Evolutionary conservation across 345 rosid genomes (phyloP).

Genomic region (Chamaenerion angustifolium): DNA sequence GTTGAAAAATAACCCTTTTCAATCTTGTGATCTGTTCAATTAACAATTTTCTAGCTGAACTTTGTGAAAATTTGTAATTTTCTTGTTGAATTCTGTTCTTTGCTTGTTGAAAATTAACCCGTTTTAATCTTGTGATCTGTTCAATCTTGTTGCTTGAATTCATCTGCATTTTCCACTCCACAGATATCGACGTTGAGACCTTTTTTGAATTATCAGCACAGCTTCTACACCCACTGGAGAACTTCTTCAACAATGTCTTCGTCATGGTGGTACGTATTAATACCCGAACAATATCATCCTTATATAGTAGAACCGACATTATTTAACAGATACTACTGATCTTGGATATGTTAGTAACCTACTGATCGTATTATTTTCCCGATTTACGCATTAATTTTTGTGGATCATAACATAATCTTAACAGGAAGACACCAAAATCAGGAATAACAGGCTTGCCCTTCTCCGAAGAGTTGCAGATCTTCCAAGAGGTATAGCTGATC

Average conservation of each 20-base stretch:
- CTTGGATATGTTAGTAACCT: too few relatives aligned
- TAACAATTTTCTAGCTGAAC: too few relatives aligned
- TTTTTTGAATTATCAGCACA: slow-evolving; percentile 54
- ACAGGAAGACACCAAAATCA: slow-evolving; percentile 70
- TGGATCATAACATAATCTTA: background rate
- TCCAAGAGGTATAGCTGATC: slow-evolving; percentile 64
- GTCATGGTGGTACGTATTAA: slow-evolving; percentile 89
- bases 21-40: too few relatives aligned
- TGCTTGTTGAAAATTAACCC: too few relatives aligned
- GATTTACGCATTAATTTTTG: background rate
- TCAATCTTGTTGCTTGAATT: background rate
- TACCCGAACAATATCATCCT: too few relatives aligned
- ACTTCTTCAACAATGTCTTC: slow-evolving; percentile 77
- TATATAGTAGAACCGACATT: too few relatives aligned
- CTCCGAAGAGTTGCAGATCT: slow-evolving; percentile 65
- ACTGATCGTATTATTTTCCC: background rate
- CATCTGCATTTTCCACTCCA: background rate
- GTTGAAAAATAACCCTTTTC: too few relatives aligned
- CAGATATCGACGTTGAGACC: slow-evolving; percentile 65
- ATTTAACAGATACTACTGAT: too few relatives aligned
- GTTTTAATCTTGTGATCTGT: too few relatives aligned
- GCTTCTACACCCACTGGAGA: slow-evolving; percentile 66
- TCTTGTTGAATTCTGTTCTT: too few relatives aligned
- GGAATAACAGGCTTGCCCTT: slow-evolving; percentile 66
- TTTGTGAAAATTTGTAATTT: too few relatives aligned